Evolutionary conservation across 208 protist genomes (phyloP).

Genomic region (Phytomonas sp.): DNA sequence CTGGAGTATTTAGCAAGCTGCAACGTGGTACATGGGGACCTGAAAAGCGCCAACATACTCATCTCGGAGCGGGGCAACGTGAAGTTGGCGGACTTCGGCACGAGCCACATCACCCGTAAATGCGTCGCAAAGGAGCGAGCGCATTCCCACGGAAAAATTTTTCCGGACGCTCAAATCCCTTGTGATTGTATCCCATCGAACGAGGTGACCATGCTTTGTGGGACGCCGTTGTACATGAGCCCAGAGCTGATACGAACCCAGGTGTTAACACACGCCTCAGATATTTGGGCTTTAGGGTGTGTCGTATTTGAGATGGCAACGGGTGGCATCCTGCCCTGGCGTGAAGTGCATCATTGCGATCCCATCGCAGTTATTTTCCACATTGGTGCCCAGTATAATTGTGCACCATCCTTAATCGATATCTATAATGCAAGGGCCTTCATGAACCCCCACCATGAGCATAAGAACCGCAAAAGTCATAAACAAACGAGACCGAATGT

Average conservation of each 20-base stretch:
- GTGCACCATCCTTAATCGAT: conserved; percentile 28
- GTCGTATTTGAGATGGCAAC: conserved; percentile 88
- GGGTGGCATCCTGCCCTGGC: conserved; percentile 64
- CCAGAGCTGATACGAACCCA: conserved; percentile 64
- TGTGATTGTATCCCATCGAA: no score
- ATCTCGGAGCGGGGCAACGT: conserved; percentile 67
- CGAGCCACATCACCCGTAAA: conserved; percentile 29
- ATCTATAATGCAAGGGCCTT: conserved; percentile 20
- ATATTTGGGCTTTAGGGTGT: conserved; percentile 86
- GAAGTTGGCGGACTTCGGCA: conserved; percentile 92
- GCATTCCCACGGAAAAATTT: not conserved
- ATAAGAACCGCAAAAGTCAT: not conserved
- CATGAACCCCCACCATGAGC: conserved; percentile 11
- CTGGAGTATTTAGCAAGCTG: conserved; percentile 67
- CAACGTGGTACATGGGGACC: conserved; percentile 74
- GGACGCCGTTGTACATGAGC: conserved; percentile 83
- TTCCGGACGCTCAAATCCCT: not conserved
- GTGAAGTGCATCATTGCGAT: conserved; percentile 35
- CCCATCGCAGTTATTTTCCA: conserved; percentile 45
- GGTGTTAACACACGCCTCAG: conserved; percentile 53
- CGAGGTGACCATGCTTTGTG: conserved; percentile 27
- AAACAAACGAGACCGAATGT: not conserved
- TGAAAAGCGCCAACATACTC: conserved; percentile 86
- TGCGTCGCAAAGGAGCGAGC: conserved; percentile 6
- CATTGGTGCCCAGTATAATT: conserved; percentile 34